Evolutionary conservation across 1,139 yeast genomes (phyloP).

Genomic region (Kodamaea sp.): DNA sequence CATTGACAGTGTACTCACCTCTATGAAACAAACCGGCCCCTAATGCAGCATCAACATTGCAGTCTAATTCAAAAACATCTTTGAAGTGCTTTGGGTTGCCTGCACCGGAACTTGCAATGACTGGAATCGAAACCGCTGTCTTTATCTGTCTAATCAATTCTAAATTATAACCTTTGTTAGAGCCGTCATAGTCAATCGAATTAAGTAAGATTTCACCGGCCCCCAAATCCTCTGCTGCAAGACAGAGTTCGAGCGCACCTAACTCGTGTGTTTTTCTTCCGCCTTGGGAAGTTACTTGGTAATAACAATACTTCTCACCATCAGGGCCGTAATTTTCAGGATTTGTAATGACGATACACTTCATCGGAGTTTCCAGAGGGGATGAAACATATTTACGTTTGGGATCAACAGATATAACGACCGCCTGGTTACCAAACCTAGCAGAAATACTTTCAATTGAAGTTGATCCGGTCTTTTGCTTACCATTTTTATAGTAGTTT

Average conservation of each 20-base stretch:
- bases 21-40: slow-evolving; percentile 99
- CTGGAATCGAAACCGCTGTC: slow-evolving; percentile 75
- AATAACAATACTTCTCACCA: slow-evolving; percentile 86
- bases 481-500: slow-evolving; percentile 58
- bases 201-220: slow-evolving; percentile 92
- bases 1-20: slow-evolving; percentile 81
- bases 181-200: slow-evolving; percentile 94
- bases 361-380: slow-evolving; percentile 60
- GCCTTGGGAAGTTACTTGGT: slow-evolving; percentile 93
- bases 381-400: slow-evolving; percentile 69
- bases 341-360: slow-evolving; percentile 42
- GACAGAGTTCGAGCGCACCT: slow-evolving; percentile 86
- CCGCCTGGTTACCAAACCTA: slow-evolving; percentile 95
- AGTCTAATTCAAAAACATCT: slow-evolving; percentile 71
- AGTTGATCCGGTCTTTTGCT: slow-evolving; percentile 61
- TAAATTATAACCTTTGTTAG: slow-evolving; percentile 86
- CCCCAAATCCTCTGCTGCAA: slow-evolving; percentile 89
- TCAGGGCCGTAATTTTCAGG: slow-evolving; percentile 67
- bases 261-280: slow-evolving; percentile 86
- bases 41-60: slow-evolving; percentile 89
- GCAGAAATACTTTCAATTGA: slow-evolving; percentile 91
- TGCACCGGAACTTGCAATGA: slow-evolving; percentile 96
- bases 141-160: slow-evolving; percentile 80
- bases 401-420: slow-evolving; percentile 95
- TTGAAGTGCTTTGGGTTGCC: slow-evolving; percentile 87